phyloP scores from a whole-genome alignment of 768 basidiomycete species.

The Obba rivulosa region DNA sequence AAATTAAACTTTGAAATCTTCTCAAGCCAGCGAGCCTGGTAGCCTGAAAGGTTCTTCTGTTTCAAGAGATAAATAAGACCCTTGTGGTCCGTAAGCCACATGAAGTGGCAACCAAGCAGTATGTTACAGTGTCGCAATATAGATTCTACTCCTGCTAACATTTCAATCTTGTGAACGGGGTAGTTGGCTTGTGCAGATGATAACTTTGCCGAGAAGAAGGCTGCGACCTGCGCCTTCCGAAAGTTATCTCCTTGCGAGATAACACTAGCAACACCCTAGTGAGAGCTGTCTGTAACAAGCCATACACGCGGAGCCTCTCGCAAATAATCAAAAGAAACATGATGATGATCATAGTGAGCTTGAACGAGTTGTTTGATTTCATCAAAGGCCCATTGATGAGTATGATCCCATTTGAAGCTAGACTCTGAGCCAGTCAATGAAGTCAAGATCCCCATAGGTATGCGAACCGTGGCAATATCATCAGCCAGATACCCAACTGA shows the following conservation, averaged over 20 bases:
- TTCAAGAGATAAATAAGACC: conserved; percentile 16
- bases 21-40: conserved; percentile 26
- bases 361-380: conserved; percentile 15
- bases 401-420: conserved; percentile 22
- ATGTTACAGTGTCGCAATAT: conserved; percentile 27
- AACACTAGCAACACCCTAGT: conserved; percentile 14
- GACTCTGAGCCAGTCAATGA: conserved; percentile 10
- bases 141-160: conserved; percentile 30
- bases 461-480: conserved; percentile 25
- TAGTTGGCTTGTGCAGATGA: conserved; percentile 25
- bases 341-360: conserved; percentile 9
- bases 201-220: conserved; percentile 26
- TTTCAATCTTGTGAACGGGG: conserved; percentile 35
- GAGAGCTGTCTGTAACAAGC: conserved; percentile 20
- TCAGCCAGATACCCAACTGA: conserved; percentile 29
- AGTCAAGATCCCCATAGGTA: conserved; percentile 33
- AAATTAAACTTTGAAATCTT: conserved; percentile 26
- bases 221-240: conserved; percentile 9
- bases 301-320: conserved; percentile 14
- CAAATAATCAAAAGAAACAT: conserved; percentile 21
- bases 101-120: conserved; percentile 21
- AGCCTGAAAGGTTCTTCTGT: conserved; percentile 19
- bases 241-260: conserved; percentile 20
- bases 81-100: conserved; percentile 24
- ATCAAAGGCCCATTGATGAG: conserved; percentile 29